A percentile compares a stretch with the other conserved stretches of the same genome.
Conservation (phyloP, 306 rosid genomes). For the Acacia acuminata region DNA sequence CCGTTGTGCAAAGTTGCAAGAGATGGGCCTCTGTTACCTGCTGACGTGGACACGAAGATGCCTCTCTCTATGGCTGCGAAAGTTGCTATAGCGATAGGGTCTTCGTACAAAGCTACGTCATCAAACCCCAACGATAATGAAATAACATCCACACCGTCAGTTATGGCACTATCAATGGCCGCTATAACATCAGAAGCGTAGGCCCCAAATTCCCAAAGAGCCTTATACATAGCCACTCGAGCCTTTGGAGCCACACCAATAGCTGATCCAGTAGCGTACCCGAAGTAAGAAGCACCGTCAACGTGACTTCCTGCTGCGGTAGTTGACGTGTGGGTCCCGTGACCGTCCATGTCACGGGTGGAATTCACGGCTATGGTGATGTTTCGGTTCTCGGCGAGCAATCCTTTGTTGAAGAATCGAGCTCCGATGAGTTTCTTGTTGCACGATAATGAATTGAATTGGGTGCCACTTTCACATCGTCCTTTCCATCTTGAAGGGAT, state of each 20-base stretch:
- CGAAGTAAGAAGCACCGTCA: slow-evolving; percentile 58
- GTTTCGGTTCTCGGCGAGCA: slow-evolving; percentile 44
- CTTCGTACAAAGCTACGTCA: slow-evolving; percentile 45
- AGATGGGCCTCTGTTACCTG: slow-evolving; percentile 66
- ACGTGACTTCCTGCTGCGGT: slow-evolving; percentile 70
- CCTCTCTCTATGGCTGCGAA: slow-evolving; percentile 68
- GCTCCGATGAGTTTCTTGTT: slow-evolving; percentile 91
- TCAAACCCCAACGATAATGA: slow-evolving; percentile 65
- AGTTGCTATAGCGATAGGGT: slow-evolving; percentile 79
- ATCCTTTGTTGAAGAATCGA: slow-evolving; percentile 67
- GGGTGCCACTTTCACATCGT: slow-evolving; percentile 49
- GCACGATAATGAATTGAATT: slow-evolving; percentile 60
- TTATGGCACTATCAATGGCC: slow-evolving; percentile 69
- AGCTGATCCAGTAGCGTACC: slow-evolving; percentile 64
- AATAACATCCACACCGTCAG: slow-evolving; percentile 76
- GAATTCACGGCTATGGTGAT: slow-evolving; percentile 44
- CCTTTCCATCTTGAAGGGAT: slow-evolving; percentile 82
- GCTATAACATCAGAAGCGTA: slow-evolving; percentile 61
- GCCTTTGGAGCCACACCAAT: slow-evolving; percentile 67
- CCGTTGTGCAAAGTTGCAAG: slow-evolving; percentile 61
- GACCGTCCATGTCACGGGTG: slow-evolving; percentile 73
- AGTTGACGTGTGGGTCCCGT: slow-evolving; percentile 83
- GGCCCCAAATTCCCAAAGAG: slow-evolving; percentile 56
- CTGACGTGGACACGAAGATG: slow-evolving; percentile 67
- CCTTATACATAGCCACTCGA: slow-evolving; percentile 76